Evolutionary conservation across 1,139 yeast genomes (phyloP).

Genomic region (Nadsonia commutata): DNA sequence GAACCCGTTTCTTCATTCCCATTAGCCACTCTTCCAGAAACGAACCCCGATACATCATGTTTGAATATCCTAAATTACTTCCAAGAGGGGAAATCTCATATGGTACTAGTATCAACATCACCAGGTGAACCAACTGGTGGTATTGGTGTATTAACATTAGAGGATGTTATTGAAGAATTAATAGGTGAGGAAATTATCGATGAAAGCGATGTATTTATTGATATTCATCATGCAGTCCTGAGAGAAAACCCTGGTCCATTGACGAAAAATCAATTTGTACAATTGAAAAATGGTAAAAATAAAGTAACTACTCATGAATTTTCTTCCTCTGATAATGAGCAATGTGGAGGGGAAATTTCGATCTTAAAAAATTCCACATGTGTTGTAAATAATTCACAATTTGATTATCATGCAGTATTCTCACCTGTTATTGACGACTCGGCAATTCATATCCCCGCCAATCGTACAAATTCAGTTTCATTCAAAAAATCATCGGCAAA

Average conservation of each 20-base stretch:
- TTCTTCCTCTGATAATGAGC: no score
- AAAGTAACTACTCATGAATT: no score
- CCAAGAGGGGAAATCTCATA: constrained; percentile 95
- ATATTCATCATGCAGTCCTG: constrained; percentile 75
- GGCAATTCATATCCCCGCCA: no score
- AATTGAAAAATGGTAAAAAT: no score
- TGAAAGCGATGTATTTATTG: constrained; percentile 87
- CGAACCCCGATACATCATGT: constrained; percentile 83
- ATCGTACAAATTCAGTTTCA: no score
- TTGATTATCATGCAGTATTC: no score
- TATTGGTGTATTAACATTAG: constrained; percentile 80
- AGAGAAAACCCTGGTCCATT: constrained; percentile 70
- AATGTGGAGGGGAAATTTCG: no score
- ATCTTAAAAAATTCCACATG: no score
- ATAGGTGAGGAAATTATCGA: constrained; percentile 97
- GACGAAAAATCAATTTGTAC: no score
- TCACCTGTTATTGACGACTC: no score
- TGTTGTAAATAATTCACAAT: no score
- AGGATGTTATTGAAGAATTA: constrained; percentile 95
- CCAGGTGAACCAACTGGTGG: constrained; percentile 90
- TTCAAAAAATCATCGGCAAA: constrained; percentile 31
- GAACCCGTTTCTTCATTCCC: constrained; percentile 89
- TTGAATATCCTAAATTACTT: constrained; percentile 85
- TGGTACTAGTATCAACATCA: constrained; percentile 78
- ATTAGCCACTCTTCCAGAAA: constrained; percentile 89